Evolutionary conservation across 1,284 basidiomycete genomes (phyloP).

Genomic region (Ceratobasidium sp.): DNA sequence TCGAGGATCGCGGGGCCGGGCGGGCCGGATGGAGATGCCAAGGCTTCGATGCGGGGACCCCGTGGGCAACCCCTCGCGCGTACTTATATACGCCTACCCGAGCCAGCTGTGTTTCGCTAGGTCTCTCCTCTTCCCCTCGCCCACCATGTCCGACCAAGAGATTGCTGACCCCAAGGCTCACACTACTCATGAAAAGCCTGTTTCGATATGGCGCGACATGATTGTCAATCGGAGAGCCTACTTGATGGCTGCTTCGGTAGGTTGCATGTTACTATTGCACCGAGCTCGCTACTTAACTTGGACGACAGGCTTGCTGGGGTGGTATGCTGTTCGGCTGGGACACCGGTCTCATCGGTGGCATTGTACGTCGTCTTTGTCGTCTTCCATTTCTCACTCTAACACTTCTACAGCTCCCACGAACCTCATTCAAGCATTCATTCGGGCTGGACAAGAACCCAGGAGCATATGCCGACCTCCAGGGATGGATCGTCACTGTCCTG

Average conservation of each 20-base stretch:
- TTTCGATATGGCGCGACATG: conserved; percentile 44
- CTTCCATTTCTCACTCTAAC: neutral
- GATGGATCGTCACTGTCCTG: conserved; percentile 52
- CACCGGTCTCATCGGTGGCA: conserved; percentile 50
- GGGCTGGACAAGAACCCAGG: conserved; percentile 46
- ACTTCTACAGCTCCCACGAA: conserved; percentile 43
- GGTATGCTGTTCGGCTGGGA: conserved; percentile 50
- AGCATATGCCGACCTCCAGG: conserved; percentile 50
- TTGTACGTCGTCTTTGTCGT: conserved; percentile 33
- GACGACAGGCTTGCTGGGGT: conserved; percentile 46
- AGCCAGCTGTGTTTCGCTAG: neutral
- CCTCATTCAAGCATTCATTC: conserved; percentile 49
- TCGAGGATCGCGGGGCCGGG: neutral
- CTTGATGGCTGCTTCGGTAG: conserved; percentile 38
- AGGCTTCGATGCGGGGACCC: conserved; percentile 16
- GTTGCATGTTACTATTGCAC: neutral
- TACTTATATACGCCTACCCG: neutral
- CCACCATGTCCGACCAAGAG: conserved; percentile 35
- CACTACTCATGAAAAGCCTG: conserved; percentile 43
- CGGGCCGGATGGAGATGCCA: neutral
- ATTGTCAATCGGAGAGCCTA: conserved; percentile 38
- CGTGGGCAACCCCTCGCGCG: neutral
- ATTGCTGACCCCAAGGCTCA: conserved; percentile 29
- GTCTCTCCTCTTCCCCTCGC: neutral
- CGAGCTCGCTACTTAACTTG: neutral